Base-by-base conservation (phyloP, 345 rosid genomes). In the Citrus trifoliata region DNA sequence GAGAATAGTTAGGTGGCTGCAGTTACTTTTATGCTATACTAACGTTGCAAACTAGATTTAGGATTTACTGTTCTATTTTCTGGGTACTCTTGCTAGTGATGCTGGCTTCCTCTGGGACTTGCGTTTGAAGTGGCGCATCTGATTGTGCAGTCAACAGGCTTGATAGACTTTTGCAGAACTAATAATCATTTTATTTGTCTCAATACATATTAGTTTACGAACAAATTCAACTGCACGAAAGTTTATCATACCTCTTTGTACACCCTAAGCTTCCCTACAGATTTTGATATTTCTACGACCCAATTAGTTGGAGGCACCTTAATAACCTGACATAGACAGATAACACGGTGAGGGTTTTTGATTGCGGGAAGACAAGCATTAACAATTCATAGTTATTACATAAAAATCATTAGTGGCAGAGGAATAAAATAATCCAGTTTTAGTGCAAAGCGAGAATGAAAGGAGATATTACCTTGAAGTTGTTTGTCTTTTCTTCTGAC, bases 251-350 rank as follows among this genome's bases (percentile, higher is more conserved):
- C 98, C 93, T 92, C 90, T 79, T 86, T 87, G 82, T 92, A 95
- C 35, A 83, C 69, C 67, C 81, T 80, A 62, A 88, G 76, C 79
- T 93, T 90, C 78, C 95, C 97, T 66, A 89, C 90, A 40, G 96
- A 86, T 87, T 92, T 93, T 67, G 98, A 88, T 86, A 93, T 87
- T 87, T 95, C 96, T 51, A 95, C 82, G 14, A 92, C 95, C 76
- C 99, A 95, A 81, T 89, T 91, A 25, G 88, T 88, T 21, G 99
- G 99, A 80, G 98, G 86, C 74, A 92, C 97, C 77, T 87, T 93
- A 3, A 90, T 91, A 76, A 93, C 98, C 95, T 89, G 85, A 60
- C 67, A 80, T 71, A 68, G 66, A 70, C 35, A 18, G 32, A 68
- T 10, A 38, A 0, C 24, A 63, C 6, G 32, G 76, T 88, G 37